Conservation (phyloP, 768 basidiomycete genomes). For the Mrakia blollopis region DNA sequence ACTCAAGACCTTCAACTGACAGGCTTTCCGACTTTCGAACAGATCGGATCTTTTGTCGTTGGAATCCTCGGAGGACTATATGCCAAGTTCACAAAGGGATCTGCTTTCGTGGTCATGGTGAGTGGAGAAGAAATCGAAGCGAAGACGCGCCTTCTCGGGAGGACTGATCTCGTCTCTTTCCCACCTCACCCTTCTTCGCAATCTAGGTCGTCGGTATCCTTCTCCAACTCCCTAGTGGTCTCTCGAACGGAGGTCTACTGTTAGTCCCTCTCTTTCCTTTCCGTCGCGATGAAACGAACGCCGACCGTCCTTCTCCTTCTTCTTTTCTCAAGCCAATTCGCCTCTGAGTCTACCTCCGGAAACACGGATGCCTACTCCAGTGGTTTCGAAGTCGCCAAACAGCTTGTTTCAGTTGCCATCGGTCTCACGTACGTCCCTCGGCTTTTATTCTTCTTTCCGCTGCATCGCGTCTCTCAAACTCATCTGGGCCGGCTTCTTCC, state of each 20-base stretch:
- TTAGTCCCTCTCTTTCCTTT: neutral
- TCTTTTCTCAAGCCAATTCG: constrained; percentile 29
- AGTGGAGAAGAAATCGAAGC: neutral
- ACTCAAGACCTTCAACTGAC: neutral
- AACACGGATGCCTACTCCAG: constrained; percentile 51
- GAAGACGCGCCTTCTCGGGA: neutral
- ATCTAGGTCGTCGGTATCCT: constrained; percentile 67
- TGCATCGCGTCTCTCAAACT: neutral
- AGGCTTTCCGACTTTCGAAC: neutral
- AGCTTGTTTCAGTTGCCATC: constrained; percentile 56
- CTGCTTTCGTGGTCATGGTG: constrained; percentile 75
- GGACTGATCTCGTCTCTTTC: neutral
- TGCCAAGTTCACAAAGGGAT: constrained; percentile 63
- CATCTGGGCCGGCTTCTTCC: neutral
- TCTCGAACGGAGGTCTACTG: constrained; percentile 72
- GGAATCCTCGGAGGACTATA: constrained; percentile 74
- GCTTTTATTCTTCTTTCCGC: neutral
- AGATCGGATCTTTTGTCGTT: constrained; percentile 64
- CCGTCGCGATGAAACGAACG: too few species aligned
- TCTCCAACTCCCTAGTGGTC: constrained; percentile 77
- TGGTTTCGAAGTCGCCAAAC: constrained; percentile 69
- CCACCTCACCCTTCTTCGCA: neutral
- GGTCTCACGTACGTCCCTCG: constrained; percentile 46
- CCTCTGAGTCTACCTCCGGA: constrained; percentile 40
- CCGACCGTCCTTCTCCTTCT: neutral